phyloP scores from a whole-genome alignment of 176 grass and related monocot species.

The Hordeum marinum region DNA sequence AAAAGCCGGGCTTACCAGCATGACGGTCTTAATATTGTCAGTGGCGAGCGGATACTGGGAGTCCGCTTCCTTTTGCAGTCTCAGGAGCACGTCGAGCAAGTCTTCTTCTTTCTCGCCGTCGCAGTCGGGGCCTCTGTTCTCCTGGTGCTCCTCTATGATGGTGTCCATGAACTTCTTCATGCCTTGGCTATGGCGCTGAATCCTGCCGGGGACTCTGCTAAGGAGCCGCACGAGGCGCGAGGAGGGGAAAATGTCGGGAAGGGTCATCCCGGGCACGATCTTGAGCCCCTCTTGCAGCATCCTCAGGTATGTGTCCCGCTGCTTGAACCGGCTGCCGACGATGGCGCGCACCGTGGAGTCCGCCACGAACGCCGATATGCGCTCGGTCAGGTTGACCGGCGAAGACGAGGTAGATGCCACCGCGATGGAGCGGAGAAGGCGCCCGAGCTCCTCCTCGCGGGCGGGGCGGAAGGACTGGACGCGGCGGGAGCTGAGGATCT shows the following conservation, averaged over 20 bases:
- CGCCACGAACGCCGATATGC: not conserved
- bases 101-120: slow-evolving; percentile 10
- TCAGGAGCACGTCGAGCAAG: slow-evolving; percentile 32
- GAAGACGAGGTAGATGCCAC: not conserved
- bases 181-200: not conserved
- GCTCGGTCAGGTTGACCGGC: slow-evolving; percentile 7
- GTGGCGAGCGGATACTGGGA: slow-evolving; percentile 13
- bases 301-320: slow-evolving; percentile 7
- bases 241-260: slow-evolving; percentile 45
- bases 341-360: slow-evolving; percentile 26
- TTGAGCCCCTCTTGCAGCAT: not conserved
- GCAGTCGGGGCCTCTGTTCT: not conserved
- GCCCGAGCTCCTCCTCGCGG: slow-evolving; percentile 29
- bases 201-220: not conserved
- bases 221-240: slow-evolving; percentile 12
- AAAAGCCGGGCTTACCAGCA: slow-evolving; percentile 12
- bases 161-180: not conserved
- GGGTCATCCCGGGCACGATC: slow-evolving; percentile 17
- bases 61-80: slow-evolving; percentile 22
- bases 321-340: slow-evolving; percentile 2
- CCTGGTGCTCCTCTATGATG: slow-evolving; percentile 1
- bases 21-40: slow-evolving; percentile 14
- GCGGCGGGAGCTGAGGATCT: slow-evolving; percentile 39
- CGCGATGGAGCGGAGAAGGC: slow-evolving; percentile 20
- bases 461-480: slow-evolving; percentile 35